Evolutionary conservation across 768 basidiomycete species (phyloP), one percentile per base, ranked within the genome.

Genomic region (Russula abietina): DNA sequence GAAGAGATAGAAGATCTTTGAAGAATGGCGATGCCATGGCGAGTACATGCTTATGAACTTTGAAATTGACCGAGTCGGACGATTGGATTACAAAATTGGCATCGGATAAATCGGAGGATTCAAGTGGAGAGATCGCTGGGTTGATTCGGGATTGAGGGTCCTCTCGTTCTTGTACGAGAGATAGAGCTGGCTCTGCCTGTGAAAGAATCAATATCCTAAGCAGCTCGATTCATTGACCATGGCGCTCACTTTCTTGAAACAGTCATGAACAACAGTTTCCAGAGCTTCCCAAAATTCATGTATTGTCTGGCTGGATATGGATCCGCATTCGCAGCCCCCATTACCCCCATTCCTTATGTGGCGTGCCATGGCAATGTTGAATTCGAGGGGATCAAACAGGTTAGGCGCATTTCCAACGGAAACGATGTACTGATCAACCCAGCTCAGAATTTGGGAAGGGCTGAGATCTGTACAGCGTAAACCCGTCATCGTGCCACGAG

Each of bases 1-100:
- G 60, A 30, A 66, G 65, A 3, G 60, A 61, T 19, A 67, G 50
- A 54, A 62, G 24, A 50, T 60, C 65, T 3, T 11, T 41, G 41
- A 67, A 67, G 19, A 66, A 28, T 24, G 38, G 60, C 0, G 65
- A 67, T 4, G 56, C 32, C 2, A 22, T 11, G 26, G 41, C n/a
- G 7, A 67, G 19, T 43, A 50, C 43, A 0, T 30, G 19, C 30
- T 66, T 67, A 48, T 61, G 57, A 5, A 62, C 45, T 19, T 30
- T 54, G 45, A 58, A 67, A 11, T 56, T 14, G n/a, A 39, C n/a
- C n/a, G 22, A 6, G 24, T 60, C 62, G 8, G 46, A 64, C 0
- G 62, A 64, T 26, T 41, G 59, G 5, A 64, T 30, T n/a, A 59
- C 38, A 17, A 59, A 1, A 32, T 59, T 49, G 0, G 53, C 30